A percentile compares a stretch with the other conserved stretches of the same genome.
Evolutionary conservation across 345 rosid genomes (phyloP).

Genomic region (Pugionium dolabratum): DNA sequence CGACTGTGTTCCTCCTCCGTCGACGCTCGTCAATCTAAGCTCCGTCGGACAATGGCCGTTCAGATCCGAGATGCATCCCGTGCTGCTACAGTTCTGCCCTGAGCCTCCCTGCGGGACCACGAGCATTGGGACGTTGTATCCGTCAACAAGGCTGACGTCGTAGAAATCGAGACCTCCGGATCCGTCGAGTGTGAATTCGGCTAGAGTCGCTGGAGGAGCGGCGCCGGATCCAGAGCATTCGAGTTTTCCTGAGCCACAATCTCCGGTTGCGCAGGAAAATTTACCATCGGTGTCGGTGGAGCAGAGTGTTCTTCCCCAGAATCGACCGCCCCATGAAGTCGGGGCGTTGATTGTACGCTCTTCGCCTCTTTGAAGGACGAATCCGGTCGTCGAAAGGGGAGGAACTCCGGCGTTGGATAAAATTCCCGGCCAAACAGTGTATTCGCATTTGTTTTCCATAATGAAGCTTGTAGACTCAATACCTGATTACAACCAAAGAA

Average conservation of each 20-base stretch:
- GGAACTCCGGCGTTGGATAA: too few relatives aligned
- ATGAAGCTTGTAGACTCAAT: constrained; percentile 63
- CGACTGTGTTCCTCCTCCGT: constrained; percentile 34
- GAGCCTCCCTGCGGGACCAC: too few relatives aligned
- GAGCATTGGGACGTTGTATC: constrained; percentile 92
- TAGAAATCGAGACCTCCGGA: constrained; percentile 70
- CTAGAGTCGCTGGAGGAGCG: constrained; percentile 76
- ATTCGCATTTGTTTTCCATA: constrained; percentile 64
- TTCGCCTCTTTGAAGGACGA: constrained; percentile 69
- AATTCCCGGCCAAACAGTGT: too few relatives aligned
- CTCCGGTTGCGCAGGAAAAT: constrained; percentile 77
- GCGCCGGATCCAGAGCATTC: constrained; percentile 87
- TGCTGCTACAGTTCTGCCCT: constrained; percentile 64
- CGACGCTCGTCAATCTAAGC: constrained; percentile 57
- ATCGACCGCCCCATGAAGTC: constrained; percentile 87
- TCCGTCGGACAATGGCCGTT: constrained; percentile 80
- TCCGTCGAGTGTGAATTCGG: constrained; percentile 83
- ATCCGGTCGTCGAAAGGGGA: constrained; percentile 76
- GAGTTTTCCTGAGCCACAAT: constrained; percentile 72
- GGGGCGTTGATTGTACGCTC: constrained; percentile 60
- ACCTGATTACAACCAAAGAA: constrained; percentile 27
- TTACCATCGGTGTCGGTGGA: constrained; percentile 54
- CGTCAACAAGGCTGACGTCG: constrained; percentile 92
- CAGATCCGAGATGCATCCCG: constrained; percentile 76
- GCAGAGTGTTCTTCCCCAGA: constrained; percentile 99